Conservation (phyloP, 495 filamentous ascomycete species). For the Aspergillus saccharolyticus region DNA sequence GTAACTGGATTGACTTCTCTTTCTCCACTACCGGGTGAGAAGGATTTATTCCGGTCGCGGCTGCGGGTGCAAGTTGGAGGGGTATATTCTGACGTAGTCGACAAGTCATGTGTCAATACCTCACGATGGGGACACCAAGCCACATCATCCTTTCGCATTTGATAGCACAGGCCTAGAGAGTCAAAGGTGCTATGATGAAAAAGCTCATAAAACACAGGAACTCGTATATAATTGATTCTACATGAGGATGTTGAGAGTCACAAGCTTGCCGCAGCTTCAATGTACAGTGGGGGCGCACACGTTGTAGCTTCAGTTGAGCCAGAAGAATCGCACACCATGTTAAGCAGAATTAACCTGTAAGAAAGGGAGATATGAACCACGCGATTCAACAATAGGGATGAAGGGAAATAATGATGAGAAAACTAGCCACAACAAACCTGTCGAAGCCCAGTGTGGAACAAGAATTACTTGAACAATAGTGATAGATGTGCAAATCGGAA, state of each 20-base stretch:
- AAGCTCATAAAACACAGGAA: too few species aligned
- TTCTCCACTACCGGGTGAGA: too few species aligned
- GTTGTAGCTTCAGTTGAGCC: neutral
- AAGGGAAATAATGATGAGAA: slow-evolving; percentile 6
- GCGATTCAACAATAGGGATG: slow-evolving; percentile 1
- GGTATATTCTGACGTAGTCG: too few species aligned
- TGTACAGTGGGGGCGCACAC: slow-evolving; percentile 6
- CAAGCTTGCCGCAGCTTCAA: slow-evolving; percentile 1
- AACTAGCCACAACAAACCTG: slow-evolving; percentile 1
- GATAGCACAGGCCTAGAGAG: too few species aligned
- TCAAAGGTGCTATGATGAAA: too few species aligned
- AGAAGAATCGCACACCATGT: slow-evolving; percentile 6
- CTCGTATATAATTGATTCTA: too few species aligned
- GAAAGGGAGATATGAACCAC: slow-evolving; percentile 14
- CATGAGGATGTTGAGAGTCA: neutral
- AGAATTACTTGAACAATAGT: neutral
- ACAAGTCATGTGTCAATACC: too few species aligned
- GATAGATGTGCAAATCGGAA: slow-evolving; percentile 16
- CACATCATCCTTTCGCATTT: too few species aligned
- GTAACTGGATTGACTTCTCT: too few species aligned
- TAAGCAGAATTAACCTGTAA: slow-evolving; percentile 10
- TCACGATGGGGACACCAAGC: too few species aligned
- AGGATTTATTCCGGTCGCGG: too few species aligned
- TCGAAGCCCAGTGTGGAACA: neutral
- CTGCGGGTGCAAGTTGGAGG: too few species aligned